Evolutionary conservation across 192 early-diverging fungal genomes (phyloP).

Genomic region (Gaertneriomyces semiglobifer): DNA sequence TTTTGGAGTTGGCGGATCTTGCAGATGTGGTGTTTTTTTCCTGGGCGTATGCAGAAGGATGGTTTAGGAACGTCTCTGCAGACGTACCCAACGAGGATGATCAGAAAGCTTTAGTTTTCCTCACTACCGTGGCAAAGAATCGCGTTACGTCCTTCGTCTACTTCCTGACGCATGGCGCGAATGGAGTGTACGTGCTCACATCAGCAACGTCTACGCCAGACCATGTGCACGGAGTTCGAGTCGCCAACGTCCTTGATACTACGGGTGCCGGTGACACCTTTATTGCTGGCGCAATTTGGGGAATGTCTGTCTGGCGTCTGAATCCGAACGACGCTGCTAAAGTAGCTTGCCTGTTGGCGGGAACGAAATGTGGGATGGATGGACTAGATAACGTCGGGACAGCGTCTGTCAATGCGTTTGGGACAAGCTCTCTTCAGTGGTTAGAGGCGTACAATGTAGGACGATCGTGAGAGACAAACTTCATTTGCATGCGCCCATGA

Average conservation of each 20-base stretch:
- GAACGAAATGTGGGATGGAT: slow-evolving; percentile 4
- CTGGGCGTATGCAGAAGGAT: not conserved
- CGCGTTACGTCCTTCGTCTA: no score
- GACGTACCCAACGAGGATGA: no score
- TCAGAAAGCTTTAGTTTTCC: no score
- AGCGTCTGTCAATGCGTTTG: no score
- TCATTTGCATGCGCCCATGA: no score
- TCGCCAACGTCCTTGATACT: slow-evolving; percentile 26
- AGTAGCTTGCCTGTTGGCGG: not conserved
- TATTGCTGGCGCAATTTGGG: slow-evolving; percentile 29
- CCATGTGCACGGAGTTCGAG: not conserved
- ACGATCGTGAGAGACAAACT: no score
- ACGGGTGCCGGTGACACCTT: slow-evolving; percentile 42
- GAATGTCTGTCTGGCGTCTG: slow-evolving; percentile 1
- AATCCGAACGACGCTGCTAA: not conserved
- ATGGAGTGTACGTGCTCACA: not conserved
- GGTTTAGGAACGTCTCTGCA: no score
- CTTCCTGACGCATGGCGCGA: not conserved
- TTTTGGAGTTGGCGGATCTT: not conserved
- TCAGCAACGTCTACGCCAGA: not conserved
- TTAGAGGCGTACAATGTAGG: no score
- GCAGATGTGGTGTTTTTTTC: slow-evolving; percentile 5
- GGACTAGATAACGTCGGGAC: not conserved
- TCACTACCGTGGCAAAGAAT: no score
- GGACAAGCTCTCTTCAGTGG: no score